Evolutionary conservation across 1,284 basidiomycete genomes (phyloP).

Genomic region (Puccinia horiana): DNA sequence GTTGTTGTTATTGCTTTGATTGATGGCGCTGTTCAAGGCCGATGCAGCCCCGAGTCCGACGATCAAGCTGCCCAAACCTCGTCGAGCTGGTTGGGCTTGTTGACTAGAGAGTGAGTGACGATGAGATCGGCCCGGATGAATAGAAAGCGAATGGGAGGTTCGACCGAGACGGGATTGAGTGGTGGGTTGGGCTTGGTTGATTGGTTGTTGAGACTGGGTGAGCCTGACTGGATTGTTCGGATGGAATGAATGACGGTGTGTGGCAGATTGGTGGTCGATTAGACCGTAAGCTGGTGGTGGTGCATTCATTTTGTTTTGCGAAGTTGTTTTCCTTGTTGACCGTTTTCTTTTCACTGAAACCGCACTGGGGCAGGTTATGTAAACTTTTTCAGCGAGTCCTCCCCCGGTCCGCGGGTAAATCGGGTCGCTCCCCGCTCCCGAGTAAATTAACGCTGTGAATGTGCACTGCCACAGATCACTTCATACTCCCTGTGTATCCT

Average conservation of each 20-base stretch:
- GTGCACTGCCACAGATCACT: too few species aligned
- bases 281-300: constrained; percentile 5
- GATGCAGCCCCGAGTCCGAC: constrained; percentile 40
- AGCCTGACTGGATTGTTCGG: background rate
- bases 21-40: constrained; percentile 26
- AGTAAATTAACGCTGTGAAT: too few species aligned
- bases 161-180: background rate
- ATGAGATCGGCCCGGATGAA: background rate
- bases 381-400: too few species aligned
- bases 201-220: background rate
- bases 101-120: background rate
- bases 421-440: too few species aligned
- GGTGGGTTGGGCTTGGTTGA: background rate
- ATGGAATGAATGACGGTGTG: background rate
- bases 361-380: too few species aligned
- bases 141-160: background rate
- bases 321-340: too few species aligned
- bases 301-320: background rate
- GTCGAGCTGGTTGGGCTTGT: background rate
- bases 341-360: too few species aligned
- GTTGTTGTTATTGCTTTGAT: too few species aligned
- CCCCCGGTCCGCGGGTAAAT: too few species aligned
- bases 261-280: background rate
- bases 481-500: too few species aligned
- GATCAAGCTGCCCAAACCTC: constrained; percentile 41